phyloP scores from a whole-genome alignment of 495 filamentous ascomycete species.

The Xeromyces bisporus region DNA sequence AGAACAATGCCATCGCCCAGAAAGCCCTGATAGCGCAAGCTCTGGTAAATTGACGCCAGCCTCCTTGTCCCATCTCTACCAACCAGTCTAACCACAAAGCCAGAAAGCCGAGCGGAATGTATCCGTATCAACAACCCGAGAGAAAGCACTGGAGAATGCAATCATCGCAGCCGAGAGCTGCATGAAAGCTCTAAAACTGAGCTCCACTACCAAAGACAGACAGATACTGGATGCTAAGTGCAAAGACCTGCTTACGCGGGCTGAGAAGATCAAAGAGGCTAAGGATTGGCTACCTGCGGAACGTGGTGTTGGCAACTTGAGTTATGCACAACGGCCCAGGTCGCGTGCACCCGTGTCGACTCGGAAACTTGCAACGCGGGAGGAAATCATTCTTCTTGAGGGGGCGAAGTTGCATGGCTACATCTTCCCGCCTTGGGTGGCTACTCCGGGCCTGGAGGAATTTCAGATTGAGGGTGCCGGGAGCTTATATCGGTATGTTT shows the following conservation, averaged over 20 bases:
- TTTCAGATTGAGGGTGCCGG: constrained; percentile 30
- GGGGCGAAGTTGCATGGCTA: constrained; percentile 64
- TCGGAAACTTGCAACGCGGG: constrained; percentile 47
- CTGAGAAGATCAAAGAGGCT: constrained; percentile 52
- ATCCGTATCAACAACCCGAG: constrained; percentile 35
- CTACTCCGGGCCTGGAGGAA: constrained; percentile 33
- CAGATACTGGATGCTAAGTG: constrained; percentile 43
- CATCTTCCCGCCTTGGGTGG: constrained; percentile 67
- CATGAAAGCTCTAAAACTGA: constrained; percentile 50
- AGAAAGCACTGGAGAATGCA: constrained; percentile 53
- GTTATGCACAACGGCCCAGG: constrained; percentile 5
- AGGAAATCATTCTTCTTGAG: constrained; percentile 63
- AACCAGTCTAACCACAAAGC: constrained; percentile 8
- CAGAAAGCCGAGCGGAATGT: constrained; percentile 48
- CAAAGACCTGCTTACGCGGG: constrained; percentile 44
- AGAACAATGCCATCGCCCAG: constrained; percentile 11
- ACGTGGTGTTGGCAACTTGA: constrained; percentile 6
- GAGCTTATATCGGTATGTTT: constrained; percentile 37
- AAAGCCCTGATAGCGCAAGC: constrained; percentile 13
- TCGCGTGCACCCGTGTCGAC: constrained; percentile 29
- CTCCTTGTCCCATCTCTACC: not conserved
- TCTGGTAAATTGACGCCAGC: constrained; percentile 7
- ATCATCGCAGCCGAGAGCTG: constrained; percentile 61
- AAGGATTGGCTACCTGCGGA: constrained; percentile 18
- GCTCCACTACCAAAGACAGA: constrained; percentile 36